Evolutionary conservation across 352 stramenopile species (phyloP), one percentile per base, ranked within the genome.

Genomic region (Phytophthora hybrid): DNA sequence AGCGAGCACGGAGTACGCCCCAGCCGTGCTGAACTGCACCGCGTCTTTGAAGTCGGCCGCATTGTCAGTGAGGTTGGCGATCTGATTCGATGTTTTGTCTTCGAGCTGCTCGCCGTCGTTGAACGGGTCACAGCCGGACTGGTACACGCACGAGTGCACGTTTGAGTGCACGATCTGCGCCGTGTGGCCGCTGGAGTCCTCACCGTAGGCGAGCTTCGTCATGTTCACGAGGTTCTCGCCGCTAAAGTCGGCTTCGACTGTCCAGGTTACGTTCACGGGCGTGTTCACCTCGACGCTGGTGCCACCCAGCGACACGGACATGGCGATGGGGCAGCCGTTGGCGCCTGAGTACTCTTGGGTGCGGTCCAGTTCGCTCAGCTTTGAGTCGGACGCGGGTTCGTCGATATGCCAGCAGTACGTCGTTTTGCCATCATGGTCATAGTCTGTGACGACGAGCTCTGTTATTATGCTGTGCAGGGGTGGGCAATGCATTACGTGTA

Each of bases 161-260:
- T 90, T 90, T 18, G 83, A 90, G 78, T 90, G 83, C 63, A 90
- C 81, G 59, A 90, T 90, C 63, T 90, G 83, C 34, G 81, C 79
- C n/a, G 67, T 69, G 23, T 60, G 59, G 8, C 83, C 81, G n/a
- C 37, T 74, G 11, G 61, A 23, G 59, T 88, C 77, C 13, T 67
- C 46, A 0, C 74, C 81, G 65, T 87, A 88, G 13, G 74, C 69
- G 14, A 90, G 53, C 9, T 76, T 64, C 11, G 81, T 87, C 81
- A 86, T 85, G 51, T 90, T 88, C 19, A 90, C 74, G 23, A 71
- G 39, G 63, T 84, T 87, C 21, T 51, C 10, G 31, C 65, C 68
- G 61, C 49, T 63, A 26, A 90, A 90, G 59, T 90, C 69, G 18
- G 81, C 83, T n/a, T 49, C 58, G 21, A 85, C 81, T 0, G 77